Evolutionary conservation across 2,329 filamentous ascomycete species (phyloP), one percentile per base, ranked within the genome.

Genomic region (Colletotrichum sp.): DNA sequence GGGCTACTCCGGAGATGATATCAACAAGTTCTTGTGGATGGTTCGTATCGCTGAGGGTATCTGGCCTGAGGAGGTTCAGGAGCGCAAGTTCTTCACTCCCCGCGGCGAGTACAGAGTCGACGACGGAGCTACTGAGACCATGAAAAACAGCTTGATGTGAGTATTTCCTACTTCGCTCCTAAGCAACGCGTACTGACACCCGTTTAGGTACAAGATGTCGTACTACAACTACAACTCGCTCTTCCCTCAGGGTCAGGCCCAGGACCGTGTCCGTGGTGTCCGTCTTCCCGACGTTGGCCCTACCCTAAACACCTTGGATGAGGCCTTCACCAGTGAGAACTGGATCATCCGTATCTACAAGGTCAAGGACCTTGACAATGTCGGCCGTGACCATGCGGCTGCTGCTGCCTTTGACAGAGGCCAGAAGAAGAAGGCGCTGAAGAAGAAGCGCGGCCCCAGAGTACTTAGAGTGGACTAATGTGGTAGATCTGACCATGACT

Each of bases 1-100:
- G 51, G 97, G 97, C 70, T 99, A 99, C 87, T 98, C 96, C 66
- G 97, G 97, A 76, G 97, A 99, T 79, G 97, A 99, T 81, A 98
- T 99, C 87, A 99, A 99, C 89, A 99, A 99, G 87, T 99, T 99
- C 89, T 88, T 99, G 78, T 99, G 97, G 97, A 99, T 99, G 97
- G 96, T 99, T 72, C 92, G 97, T 82, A 99, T 99, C 81, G 97
- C 97, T 51, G 97, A 99, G 86, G 97, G 97, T 77, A 98, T 99
- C 85, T 99, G 97, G 97, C 97, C 97, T n/a, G 95, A 98, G 77
- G 96, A 99, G 89, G 93, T 99, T 78, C 98, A 95, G 87, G 97
- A 99, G 87, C 94, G 97, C 76, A 93, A 96, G 80, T 99, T 96
- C 87, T 99, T 99, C 86, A 99, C 97, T 8, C 81, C 93, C 6